These are phyloP conservation scores for Chloranthus sessilifolius DNA, from an alignment of 164 flowering plant genomes.

Conservation along the genomic window DNA sequence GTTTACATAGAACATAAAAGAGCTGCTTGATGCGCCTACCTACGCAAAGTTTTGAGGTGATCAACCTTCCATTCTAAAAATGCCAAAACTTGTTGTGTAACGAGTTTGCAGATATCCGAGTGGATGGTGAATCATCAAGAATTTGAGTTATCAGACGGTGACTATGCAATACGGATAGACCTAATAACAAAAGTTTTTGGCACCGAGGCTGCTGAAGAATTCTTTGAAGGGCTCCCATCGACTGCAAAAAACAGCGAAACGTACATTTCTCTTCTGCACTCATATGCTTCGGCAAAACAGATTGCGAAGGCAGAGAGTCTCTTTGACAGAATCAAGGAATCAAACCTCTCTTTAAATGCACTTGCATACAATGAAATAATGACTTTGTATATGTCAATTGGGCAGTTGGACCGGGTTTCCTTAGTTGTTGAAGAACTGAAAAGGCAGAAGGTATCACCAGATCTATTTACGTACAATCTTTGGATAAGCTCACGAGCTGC, in stretches of 20 bases:
- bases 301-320: conserved; percentile 66
- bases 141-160: conserved; percentile 54
- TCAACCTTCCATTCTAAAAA: too few relatives aligned
- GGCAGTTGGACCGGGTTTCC: conserved; percentile 72
- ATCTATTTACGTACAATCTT: conserved; percentile 79
- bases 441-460: conserved; percentile 48
- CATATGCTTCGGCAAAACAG: conserved; percentile 61
- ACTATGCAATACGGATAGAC: conserved; percentile 68
- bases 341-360: conserved; percentile 43
- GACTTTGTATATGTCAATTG: conserved; percentile 86
- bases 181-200: conserved; percentile 84
- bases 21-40: too few relatives aligned
- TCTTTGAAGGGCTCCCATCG: conserved; percentile 66
- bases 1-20: too few relatives aligned
- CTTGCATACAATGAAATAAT: conserved; percentile 87
- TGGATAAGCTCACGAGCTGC: conserved; percentile 93
- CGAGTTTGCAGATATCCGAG: conserved; percentile 75
- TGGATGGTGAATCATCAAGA: conserved; percentile 78
- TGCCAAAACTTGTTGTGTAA: conserved; percentile 9
- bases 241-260: conserved; percentile 66
- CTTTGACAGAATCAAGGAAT: conserved; percentile 46
- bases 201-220: conserved; percentile 78
- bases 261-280: conserved; percentile 90
- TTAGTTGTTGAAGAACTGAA: conserved; percentile 63
- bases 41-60: too few relatives aligned